These are phyloP conservation scores for Aspergillus asperescens DNA, from an alignment of 495 filamentous ascomycete species.

Conservation along the genomic window DNA sequence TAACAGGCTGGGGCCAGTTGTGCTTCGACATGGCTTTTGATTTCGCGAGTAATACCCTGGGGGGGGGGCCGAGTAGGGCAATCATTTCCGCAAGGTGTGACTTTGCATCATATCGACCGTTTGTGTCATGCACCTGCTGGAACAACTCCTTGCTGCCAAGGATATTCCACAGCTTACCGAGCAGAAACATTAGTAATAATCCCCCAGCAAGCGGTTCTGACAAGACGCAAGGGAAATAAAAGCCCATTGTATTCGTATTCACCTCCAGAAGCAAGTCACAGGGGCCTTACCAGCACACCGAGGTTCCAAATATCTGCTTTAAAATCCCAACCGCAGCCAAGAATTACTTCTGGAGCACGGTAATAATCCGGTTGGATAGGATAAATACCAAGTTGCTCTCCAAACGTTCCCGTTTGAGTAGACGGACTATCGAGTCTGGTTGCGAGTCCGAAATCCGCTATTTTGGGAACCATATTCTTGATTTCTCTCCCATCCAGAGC, in stretches of 20 bases:
- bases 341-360: conserved; percentile 36
- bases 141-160: conserved; percentile 41
- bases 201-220: neutral
- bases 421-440: conserved; percentile 41
- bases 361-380: conserved; percentile 36
- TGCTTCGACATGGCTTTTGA: conserved; percentile 13
- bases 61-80: conserved; percentile 39
- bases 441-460: conserved; percentile 78
- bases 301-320: conserved; percentile 38
- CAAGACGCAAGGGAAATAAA: too few relatives aligned
- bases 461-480: conserved; percentile 43
- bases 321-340: conserved; percentile 32
- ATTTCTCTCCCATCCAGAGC: conserved; percentile 11
- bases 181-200: conserved; percentile 11
- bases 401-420: neutral
- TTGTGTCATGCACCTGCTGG: conserved; percentile 17
- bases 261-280: too few relatives aligned
- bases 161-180: conserved; percentile 44
- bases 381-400: conserved; percentile 11
- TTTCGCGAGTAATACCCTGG: conserved; percentile 28
- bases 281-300: conserved; percentile 35
- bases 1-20: conserved; percentile 18
- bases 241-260: too few relatives aligned
- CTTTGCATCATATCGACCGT: conserved; percentile 20
- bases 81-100: conserved; percentile 41